Percentiles rank a stretch among this genome's conserved stretches.
phyloP scores from a whole-genome alignment of 805 yeast species.

The Kuraishia hungarica region DNA sequence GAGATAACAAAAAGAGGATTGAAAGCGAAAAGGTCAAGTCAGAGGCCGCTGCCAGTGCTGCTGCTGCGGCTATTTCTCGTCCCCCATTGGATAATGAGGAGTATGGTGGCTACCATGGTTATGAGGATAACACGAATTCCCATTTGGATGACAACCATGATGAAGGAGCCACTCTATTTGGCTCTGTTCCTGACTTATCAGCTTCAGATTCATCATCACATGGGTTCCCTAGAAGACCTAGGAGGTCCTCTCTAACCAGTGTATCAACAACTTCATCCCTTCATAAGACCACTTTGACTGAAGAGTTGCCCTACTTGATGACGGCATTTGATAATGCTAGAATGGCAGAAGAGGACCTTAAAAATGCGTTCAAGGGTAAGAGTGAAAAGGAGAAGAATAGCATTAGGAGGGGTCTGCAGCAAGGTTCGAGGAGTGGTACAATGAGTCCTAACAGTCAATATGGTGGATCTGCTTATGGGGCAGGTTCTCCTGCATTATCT shows the following conservation, averaged over 20 bases:
- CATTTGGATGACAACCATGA: background rate
- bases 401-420: background rate
- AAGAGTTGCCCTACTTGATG: slow-evolving; percentile 59
- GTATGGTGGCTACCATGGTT: background rate
- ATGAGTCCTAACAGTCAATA: background rate
- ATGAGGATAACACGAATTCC: background rate
- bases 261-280: slow-evolving; percentile 26
- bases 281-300: slow-evolving; percentile 46
- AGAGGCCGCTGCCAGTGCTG: background rate
- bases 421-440: background rate
- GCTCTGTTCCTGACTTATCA: background rate
- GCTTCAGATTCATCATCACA: background rate
- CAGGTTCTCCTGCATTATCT: background rate
- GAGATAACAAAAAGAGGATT: background rate
- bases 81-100: background rate
- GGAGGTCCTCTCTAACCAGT: slow-evolving; percentile 6
- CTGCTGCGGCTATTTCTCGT: slow-evolving; percentile 7
- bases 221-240: slow-evolving; percentile 8
- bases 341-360: slow-evolving; percentile 41
- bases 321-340: slow-evolving; percentile 60
- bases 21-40: slow-evolving; percentile 1
- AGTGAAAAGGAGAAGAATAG: background rate
- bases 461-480: background rate
- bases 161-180: background rate
- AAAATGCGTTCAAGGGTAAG: background rate